Evolutionary conservation across 306 rosid species (phyloP).

Genomic region (Citrullus amarus): DNA sequence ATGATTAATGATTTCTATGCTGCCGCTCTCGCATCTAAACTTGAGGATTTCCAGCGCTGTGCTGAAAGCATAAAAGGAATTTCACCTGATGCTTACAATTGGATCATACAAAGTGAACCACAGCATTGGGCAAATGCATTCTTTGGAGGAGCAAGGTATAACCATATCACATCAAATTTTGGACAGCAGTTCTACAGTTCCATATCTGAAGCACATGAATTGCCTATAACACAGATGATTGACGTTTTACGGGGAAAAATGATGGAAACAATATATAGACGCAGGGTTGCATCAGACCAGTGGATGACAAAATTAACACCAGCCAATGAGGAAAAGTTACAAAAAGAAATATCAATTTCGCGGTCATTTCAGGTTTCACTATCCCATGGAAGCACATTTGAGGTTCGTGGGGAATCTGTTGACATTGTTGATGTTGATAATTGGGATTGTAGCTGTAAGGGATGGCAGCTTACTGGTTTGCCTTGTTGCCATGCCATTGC

Average conservation of each 20-base stretch:
- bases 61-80: slow-evolving; percentile 70
- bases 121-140: slow-evolving; percentile 88
- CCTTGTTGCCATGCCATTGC: slow-evolving; percentile 95
- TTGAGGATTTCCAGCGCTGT: slow-evolving; percentile 52
- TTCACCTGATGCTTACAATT: slow-evolving; percentile 78
- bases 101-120: slow-evolving; percentile 81
- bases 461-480: slow-evolving; percentile 78
- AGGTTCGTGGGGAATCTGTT: slow-evolving; percentile 77
- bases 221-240: slow-evolving; percentile 93
- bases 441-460: slow-evolving; percentile 88
- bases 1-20: slow-evolving; percentile 78
- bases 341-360: slow-evolving; percentile 44
- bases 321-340: slow-evolving; percentile 59
- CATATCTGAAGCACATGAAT: slow-evolving; percentile 86
- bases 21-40: slow-evolving; percentile 71
- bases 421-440: slow-evolving; percentile 65
- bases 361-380: slow-evolving; percentile 52
- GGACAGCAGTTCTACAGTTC: slow-evolving; percentile 84
- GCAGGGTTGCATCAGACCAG: slow-evolving; percentile 50
- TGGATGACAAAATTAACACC: slow-evolving; percentile 83
- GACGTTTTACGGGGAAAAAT: slow-evolving; percentile 71
- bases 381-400: slow-evolving; percentile 44
- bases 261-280: slow-evolving; percentile 66
- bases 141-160: slow-evolving; percentile 71
- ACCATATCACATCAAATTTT: slow-evolving; percentile 58